Base-by-base conservation (phyloP, 345 rosid species). In the Syzygium oleosum region DNA sequence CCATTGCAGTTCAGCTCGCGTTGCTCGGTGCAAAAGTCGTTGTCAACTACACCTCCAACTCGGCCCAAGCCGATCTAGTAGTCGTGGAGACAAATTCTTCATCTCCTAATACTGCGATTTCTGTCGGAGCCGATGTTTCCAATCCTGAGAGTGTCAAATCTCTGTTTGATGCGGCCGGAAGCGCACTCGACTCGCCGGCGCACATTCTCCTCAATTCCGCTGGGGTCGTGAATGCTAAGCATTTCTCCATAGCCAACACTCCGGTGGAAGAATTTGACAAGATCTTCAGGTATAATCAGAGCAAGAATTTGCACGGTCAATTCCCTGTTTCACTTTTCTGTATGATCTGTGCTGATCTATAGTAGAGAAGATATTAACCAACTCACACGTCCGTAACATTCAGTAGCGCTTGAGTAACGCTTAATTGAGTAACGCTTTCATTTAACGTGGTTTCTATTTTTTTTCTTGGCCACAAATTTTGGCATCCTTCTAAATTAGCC, bases 41-140 rank as follows among this genome's bases (percentile, higher is more conserved):
- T 10, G 3, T 85, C 89, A 88, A 85, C 68, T 88, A 52, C 87
- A 68, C 89, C 61, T 88, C 87, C 89, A 43, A n/a, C 73, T n/a
- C 46, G 17, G 52, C 84, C 13, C 84, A 88, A 4, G 89, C 87
- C 23, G 58, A 85, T 52, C 31, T 29, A 80, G 56, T 73, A 1
- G 58, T 80, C 43, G 84, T 21, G 9, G 84, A 88, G 87, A 85
- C 85, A 52, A 87, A 87, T 51, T 51, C 89, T 13, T 31, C 86
- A 0, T 51, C 85, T 23, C 84, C 87, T 49, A 8, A 61, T 0
- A 17, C 84, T n/a, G 87, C 85, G 13, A 9, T 85, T 56, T 38
- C 49, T 1, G 52, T 65, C 86, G 53, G 53, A 73, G 85, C 87
- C 46, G 51, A 88, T 53, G 87, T 88, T 41, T 84, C 87, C 1